Base-by-base conservation (phyloP, 495 filamentous ascomycete species). In the Podospora pseudoanserina region DNA sequence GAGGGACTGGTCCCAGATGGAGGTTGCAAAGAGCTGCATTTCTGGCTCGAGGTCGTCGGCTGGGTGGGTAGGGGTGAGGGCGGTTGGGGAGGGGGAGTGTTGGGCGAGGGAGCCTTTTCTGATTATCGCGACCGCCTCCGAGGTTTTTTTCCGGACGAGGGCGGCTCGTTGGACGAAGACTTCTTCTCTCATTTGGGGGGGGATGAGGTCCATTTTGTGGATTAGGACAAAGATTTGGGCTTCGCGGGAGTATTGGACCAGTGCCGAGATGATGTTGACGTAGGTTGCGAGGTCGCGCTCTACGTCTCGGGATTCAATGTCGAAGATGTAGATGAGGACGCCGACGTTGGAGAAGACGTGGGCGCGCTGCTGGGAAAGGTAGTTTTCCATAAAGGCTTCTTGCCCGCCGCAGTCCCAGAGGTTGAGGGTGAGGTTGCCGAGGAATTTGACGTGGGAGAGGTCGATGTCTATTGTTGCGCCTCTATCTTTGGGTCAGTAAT, bases 401-500 rank as follows among this genome's bases (percentile, higher is more conserved):
- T 99, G 95, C 63, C 94, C 96, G 79, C 95, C 95, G 77, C 95
- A 99, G 79, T 99, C 95, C 95, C 95, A 99, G 16, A 99, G 86
- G 79, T 99, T 98, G 67, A 99, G 85, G 39, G 94, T 97, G 60
- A 99, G 84, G 75, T 97, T 98, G 30, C 95, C 95, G 77, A 99
- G 89, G 80, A 99, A 99, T 79, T 96, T 94, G 80, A 98, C 93
- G 79, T 97, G 93, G 59, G 92, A 97, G 71, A 97, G 91, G 82
- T 99, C 95, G 62, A 99, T 94, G 78, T 98, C 95, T 76, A 99
- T 97, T 4, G 95, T 99, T n/a, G 95, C 95, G 60, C 94, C 95
- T 58, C 82, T 84, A 65, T 64, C 11, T 34, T 34, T 13, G 44
- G n/a, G 58, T 9, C 39, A 23, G 57, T 68, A 23, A 23, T 23